Conservation (phyloP, 371 early-diverging fungal genomes). For the Mortierella sp. region DNA sequence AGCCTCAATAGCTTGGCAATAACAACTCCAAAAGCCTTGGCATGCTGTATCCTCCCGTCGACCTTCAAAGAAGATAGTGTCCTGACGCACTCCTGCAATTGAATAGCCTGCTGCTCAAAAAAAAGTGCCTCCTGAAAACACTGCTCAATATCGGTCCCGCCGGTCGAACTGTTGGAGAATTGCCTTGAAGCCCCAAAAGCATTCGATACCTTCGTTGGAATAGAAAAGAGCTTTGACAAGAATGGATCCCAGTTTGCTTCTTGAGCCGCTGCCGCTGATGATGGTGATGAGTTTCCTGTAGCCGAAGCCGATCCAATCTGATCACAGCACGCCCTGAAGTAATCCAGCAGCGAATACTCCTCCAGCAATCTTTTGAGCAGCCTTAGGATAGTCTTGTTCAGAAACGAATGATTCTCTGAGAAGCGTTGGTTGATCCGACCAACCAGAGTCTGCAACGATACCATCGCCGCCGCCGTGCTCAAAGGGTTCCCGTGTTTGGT, state of each 20-base stretch:
- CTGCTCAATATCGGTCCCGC: constrained; percentile 10
- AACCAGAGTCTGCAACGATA: constrained; percentile 39
- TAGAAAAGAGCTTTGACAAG: constrained; percentile 34
- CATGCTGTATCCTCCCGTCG: background rate
- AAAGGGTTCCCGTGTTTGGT: background rate
- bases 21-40: constrained; percentile 17
- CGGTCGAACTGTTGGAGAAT: background rate
- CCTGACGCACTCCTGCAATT: constrained; percentile 19
- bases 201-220: constrained; percentile 42
- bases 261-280: background rate
- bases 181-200: constrained; percentile 19
- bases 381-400: constrained; percentile 38
- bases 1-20: constrained; percentile 32
- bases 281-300: background rate
- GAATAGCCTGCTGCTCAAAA: constrained; percentile 23
- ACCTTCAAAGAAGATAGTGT: background rate
- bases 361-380: constrained; percentile 20
- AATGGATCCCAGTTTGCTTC: constrained; percentile 32
- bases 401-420: constrained; percentile 45
- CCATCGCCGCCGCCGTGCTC: background rate
- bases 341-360: constrained; percentile 26
- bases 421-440: constrained; percentile 30
- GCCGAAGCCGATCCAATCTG: background rate
- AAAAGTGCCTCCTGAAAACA: constrained; percentile 39
- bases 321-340: constrained; percentile 8